These are phyloP conservation scores for Penicillium manginii DNA, from an alignment of 495 filamentous ascomycete genomes.

Conservation along the genomic window DNA sequence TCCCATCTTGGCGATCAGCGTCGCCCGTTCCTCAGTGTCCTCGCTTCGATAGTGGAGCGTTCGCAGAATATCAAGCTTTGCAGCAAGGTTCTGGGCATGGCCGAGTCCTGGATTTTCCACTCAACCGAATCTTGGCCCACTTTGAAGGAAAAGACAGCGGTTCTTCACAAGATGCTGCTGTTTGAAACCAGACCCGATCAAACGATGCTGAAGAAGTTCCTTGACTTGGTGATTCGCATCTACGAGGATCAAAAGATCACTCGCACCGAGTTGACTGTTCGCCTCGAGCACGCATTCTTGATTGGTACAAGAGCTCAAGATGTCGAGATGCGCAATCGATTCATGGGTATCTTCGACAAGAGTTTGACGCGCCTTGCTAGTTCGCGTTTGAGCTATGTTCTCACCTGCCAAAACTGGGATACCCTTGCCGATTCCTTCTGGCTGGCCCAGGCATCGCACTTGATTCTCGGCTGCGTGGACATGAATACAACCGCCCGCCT, in stretches of 20 bases:
- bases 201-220: slow-evolving; percentile 84
- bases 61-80: slow-evolving; percentile 84
- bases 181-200: slow-evolving; percentile 85
- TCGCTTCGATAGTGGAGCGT: slow-evolving; percentile 93
- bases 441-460: slow-evolving; percentile 90
- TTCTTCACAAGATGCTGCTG: slow-evolving; percentile 94
- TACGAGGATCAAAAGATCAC: slow-evolving; percentile 97
- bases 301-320: slow-evolving; percentile 93
- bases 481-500: slow-evolving; percentile 76
- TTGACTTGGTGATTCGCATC: slow-evolving; percentile 94
- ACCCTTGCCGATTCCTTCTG: slow-evolving; percentile 92
- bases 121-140: slow-evolving; percentile 93
- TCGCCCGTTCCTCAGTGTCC: slow-evolving; percentile 88
- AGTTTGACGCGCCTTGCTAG: slow-evolving; percentile 86
- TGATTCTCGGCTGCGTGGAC: slow-evolving; percentile 88
- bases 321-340: slow-evolving; percentile 94
- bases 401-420: slow-evolving; percentile 97
- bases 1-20: slow-evolving; percentile 90
- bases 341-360: slow-evolving; percentile 91
- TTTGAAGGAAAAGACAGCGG: slow-evolving; percentile 96
- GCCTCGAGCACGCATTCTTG: slow-evolving; percentile 96
- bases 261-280: slow-evolving; percentile 90
- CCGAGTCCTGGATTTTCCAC: slow-evolving; percentile 94
- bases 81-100: slow-evolving; percentile 88
- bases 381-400: slow-evolving; percentile 81